Conservation (phyloP, 768 basidiomycete species). For the Podaxis sp. region DNA sequence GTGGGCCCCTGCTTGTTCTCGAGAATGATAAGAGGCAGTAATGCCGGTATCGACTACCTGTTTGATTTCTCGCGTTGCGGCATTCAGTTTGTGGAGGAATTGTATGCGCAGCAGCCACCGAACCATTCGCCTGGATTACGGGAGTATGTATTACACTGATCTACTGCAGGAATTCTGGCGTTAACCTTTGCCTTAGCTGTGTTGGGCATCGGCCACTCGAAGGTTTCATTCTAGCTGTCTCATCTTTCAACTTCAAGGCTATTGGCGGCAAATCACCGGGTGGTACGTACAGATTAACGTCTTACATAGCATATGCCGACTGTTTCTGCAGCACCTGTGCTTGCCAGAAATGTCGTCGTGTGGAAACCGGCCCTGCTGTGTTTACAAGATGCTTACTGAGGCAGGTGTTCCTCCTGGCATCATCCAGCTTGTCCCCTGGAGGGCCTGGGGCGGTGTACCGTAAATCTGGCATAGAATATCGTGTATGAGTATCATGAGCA, state of each 20-base stretch:
- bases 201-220: conserved; percentile 94
- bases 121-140: conserved; percentile 85
- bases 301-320: not conserved
- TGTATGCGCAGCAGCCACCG: conserved; percentile 87
- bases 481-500: too few species aligned
- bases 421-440: conserved; percentile 96
- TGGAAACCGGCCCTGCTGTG: conserved; percentile 98
- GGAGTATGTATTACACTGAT: conserved; percentile 68
- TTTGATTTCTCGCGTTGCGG: conserved; percentile 95
- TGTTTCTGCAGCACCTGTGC: conserved; percentile 65
- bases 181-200: conserved; percentile 51
- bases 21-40: not conserved
- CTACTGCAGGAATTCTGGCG: not conserved
- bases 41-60: conserved; percentile 41
- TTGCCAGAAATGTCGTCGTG: conserved; percentile 91
- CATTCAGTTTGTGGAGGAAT: conserved; percentile 94
- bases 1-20: conserved; percentile 37
- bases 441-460: conserved; percentile 77
- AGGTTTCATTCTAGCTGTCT: conserved; percentile 96
- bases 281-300: conserved; percentile 39
- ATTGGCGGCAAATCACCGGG: conserved; percentile 94
- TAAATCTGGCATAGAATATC: too few species aligned
- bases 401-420: conserved; percentile 93
- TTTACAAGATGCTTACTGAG: conserved; percentile 88
- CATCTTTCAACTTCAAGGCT: conserved; percentile 98